phyloP scores from a whole-genome alignment of 306 rosid genomes.

The Prunus campanulata region DNA sequence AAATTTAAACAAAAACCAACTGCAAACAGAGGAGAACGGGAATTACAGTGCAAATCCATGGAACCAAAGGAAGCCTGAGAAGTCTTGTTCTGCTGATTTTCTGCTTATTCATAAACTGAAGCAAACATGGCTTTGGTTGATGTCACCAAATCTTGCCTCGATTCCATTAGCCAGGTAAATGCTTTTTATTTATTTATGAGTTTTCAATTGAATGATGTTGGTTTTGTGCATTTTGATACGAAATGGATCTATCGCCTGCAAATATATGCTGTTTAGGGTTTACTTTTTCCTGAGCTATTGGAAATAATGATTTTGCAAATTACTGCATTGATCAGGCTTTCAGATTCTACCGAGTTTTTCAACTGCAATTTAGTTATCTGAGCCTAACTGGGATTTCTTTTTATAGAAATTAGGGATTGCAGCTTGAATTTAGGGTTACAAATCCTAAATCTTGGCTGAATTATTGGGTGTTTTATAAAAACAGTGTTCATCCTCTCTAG shows the following conservation, averaged over 20 bases:
- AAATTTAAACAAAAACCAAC: neutral
- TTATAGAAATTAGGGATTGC: neutral
- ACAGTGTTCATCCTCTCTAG: neutral
- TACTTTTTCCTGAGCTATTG: neutral
- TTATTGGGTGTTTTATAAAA: neutral
- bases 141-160: constrained; percentile 66
- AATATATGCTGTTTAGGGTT: neutral
- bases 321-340: constrained; percentile 1
- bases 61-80: neutral
- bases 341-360: neutral
- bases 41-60: neutral
- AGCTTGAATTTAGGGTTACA: neutral
- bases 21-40: neutral
- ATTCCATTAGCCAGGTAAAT: constrained; percentile 67
- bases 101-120: constrained; percentile 4
- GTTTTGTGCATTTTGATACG: neutral
- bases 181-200: neutral
- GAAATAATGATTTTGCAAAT: neutral
- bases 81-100: neutral
- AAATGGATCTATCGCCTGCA: neutral
- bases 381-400: neutral
- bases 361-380: neutral
- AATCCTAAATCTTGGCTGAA: neutral
- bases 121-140: constrained; percentile 64
- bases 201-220: neutral